These are phyloP conservation scores for Penicillium corylophilum DNA, from an alignment of 2,329 filamentous ascomycete species.

Conservation along the genomic window DNA sequence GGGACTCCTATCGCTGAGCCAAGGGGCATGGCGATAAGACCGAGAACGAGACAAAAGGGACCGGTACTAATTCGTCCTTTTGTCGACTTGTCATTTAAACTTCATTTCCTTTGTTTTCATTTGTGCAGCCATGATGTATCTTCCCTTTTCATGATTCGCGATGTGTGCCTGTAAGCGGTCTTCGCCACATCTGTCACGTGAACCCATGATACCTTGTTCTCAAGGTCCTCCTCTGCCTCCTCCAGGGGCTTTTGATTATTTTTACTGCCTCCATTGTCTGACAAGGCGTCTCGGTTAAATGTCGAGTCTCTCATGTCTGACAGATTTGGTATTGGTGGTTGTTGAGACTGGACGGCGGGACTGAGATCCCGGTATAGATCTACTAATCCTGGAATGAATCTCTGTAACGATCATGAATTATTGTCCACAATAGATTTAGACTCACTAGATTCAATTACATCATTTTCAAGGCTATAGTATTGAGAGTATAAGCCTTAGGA, in stretches of 20 bases:
- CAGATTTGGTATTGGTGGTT: not conserved
- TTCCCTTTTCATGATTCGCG: constrained; percentile 23
- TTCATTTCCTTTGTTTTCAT: constrained; percentile 27
- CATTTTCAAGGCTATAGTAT: too few species aligned
- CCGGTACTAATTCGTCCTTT: not conserved
- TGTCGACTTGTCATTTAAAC: constrained; percentile 3
- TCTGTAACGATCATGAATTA: constrained; percentile 5
- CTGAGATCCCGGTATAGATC: constrained; percentile 15
- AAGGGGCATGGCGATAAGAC: constrained; percentile 79
- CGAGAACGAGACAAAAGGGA: not conserved
- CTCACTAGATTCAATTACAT: too few species aligned
- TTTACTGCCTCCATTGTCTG: not conserved
- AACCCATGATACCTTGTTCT: constrained; percentile 20
- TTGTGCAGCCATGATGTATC: constrained; percentile 19
- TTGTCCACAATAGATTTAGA: not conserved
- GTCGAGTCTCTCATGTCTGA: not conserved
- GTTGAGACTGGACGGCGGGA: constrained; percentile 5
- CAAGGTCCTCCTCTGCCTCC: constrained; percentile 7
- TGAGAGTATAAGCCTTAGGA: too few species aligned
- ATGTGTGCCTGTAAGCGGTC: constrained; percentile 33
- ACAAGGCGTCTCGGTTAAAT: not conserved
- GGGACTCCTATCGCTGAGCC: constrained; percentile 81
- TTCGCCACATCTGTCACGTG: constrained; percentile 26
- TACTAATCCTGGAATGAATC: constrained; percentile 25
- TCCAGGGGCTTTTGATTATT: constrained; percentile 1